These are phyloP conservation scores for Aspergillus cejpii DNA, from an alignment of 2,329 filamentous ascomycete species.

Conservation along the genomic window DNA sequence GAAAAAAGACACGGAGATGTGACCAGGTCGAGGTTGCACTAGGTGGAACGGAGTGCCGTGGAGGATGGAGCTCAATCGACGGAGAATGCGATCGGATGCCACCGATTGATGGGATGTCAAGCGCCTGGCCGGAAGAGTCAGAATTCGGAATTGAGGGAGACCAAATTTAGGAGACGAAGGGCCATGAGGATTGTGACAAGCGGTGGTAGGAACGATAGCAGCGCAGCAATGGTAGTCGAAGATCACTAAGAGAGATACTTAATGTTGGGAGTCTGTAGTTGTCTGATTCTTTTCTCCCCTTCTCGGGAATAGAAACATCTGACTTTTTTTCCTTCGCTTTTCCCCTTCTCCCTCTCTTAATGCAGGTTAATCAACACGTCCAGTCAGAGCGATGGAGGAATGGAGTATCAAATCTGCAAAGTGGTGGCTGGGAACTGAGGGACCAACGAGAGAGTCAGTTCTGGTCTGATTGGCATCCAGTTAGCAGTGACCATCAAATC, in stretches of 20 bases:
- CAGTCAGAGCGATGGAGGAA: not conserved
- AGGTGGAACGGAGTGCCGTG: not conserved
- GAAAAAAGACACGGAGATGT: not conserved
- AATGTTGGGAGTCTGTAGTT: no score
- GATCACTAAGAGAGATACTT: no score
- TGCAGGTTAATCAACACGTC: slow-evolving; percentile 10
- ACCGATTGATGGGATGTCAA: not conserved
- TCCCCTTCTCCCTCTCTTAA: not conserved
- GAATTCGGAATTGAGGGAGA: not conserved
- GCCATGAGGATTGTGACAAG: slow-evolving; percentile 15
- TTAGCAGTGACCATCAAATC: slow-evolving; percentile 5
- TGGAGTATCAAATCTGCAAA: slow-evolving; percentile 3
- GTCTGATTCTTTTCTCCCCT: no score
- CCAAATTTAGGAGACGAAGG: slow-evolving; percentile 8
- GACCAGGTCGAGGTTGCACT: not conserved
- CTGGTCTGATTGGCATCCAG: not conserved
- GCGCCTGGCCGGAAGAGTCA: not conserved
- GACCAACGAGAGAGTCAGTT: slow-evolving; percentile 7
- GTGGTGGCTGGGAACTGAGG: slow-evolving; percentile 20
- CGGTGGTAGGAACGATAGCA: slow-evolving; percentile 16
- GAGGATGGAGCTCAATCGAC: not conserved
- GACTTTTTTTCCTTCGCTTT: not conserved
- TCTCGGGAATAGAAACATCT: no score
- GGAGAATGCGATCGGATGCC: not conserved
- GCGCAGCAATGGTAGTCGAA: slow-evolving; percentile 8